phyloP scores from a whole-genome alignment of 2,329 filamentous ascomycete genomes.

The Aspergillus eucalypticola region DNA sequence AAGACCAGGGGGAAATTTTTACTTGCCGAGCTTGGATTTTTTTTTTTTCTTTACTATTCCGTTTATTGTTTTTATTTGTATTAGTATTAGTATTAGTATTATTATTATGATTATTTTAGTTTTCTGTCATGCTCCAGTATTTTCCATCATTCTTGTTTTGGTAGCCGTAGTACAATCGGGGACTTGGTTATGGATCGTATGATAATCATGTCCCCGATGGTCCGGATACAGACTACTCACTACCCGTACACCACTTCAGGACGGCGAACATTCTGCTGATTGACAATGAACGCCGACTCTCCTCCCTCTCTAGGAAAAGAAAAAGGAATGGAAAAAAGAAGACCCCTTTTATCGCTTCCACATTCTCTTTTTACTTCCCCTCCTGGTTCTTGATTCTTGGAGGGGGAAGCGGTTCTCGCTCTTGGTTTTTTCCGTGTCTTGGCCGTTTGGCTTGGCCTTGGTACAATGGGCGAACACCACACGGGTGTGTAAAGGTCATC shows the following conservation, averaged over 20 bases:
- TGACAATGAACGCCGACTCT: no score
- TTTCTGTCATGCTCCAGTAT: no score
- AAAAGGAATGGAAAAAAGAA: no score
- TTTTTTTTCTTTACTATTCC: neutral
- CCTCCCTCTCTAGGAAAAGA: no score
- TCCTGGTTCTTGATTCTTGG: neutral
- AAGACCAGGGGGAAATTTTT: neutral
- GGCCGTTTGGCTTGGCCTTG: neutral
- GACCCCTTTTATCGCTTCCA: no score
- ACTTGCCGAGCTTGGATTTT: neutral
- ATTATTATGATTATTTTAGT: no score
- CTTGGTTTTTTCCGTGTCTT: neutral
- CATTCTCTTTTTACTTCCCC: neutral
- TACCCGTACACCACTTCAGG: no score
- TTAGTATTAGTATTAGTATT: neutral
- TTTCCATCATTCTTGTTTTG: no score
- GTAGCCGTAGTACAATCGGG: neutral
- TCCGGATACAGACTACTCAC: neutral
- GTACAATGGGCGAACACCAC: neutral
- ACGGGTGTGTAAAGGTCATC: neutral
- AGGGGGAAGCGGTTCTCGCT: neutral
- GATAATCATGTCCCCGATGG: slow-evolving; percentile 1
- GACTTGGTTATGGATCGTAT: neutral
- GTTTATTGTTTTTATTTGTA: neutral
- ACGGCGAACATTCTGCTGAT: no score